These are phyloP conservation scores for Paracorniculantispora psalliotae DNA, from an alignment of 2,329 filamentous ascomycete species.

Conservation along the genomic window DNA sequence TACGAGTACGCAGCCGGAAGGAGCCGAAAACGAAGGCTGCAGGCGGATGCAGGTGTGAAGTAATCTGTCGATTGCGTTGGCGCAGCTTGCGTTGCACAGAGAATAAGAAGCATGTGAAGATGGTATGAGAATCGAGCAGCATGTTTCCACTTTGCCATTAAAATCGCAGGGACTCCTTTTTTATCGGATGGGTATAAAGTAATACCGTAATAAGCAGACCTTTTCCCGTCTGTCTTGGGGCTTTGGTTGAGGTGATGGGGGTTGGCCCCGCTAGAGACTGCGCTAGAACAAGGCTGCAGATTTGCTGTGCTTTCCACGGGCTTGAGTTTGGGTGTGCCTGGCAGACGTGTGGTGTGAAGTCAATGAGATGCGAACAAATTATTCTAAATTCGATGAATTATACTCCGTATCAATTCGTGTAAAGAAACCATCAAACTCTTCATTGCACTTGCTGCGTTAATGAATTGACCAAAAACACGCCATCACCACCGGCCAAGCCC, in stretches of 20 bases:
- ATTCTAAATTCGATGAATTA: too few species aligned
- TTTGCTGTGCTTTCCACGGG: neutral
- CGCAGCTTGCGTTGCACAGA: neutral
- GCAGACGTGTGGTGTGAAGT: too few species aligned
- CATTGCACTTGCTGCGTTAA: too few species aligned
- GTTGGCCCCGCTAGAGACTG: neutral
- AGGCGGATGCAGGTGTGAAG: neutral
- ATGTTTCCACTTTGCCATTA: slow-evolving; percentile 3
- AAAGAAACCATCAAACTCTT: too few species aligned
- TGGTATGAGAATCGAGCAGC: slow-evolving; percentile 7
- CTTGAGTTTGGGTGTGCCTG: neutral
- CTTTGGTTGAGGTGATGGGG: neutral
- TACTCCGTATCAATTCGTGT: too few species aligned
- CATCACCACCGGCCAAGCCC: neutral
- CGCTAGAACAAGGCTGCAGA: slow-evolving; percentile 7
- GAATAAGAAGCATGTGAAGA: slow-evolving; percentile 1
- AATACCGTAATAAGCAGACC: neutral
- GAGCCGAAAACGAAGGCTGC: slow-evolving; percentile 6
- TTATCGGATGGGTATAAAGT: too few species aligned
- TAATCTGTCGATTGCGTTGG: neutral
- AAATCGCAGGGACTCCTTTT: neutral
- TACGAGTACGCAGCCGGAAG: slow-evolving; percentile 9
- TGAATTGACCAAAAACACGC: neutral
- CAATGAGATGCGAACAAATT: too few species aligned
- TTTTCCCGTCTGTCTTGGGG: neutral